A percentile compares a stretch with the other conserved stretches of the same genome.
phyloP scores from a whole-genome alignment of 441 rosid species.

The Erysimum cheiri region DNA sequence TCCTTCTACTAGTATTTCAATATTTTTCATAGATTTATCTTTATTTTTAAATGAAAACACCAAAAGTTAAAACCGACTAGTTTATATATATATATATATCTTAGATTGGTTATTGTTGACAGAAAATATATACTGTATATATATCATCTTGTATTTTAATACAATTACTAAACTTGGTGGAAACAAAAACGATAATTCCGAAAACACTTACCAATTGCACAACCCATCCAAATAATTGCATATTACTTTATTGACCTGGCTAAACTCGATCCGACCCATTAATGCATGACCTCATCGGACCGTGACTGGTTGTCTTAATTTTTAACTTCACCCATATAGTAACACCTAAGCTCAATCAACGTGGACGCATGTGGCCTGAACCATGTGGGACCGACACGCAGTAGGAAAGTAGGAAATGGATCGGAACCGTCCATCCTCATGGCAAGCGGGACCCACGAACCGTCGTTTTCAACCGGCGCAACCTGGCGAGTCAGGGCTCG shows the following conservation, averaged over 20 bases:
- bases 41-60: no score
- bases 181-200: neutral
- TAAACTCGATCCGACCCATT: constrained; percentile 44
- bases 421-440: constrained; percentile 40
- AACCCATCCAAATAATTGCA: constrained; percentile 21
- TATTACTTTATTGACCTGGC: constrained; percentile 24
- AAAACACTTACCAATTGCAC: constrained; percentile 7
- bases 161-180: neutral
- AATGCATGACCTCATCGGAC: constrained; percentile 42
- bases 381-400: constrained; percentile 18
- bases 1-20: no score
- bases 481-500: constrained; percentile 43
- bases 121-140: no score
- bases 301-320: constrained; percentile 38
- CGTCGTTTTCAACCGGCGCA: constrained; percentile 38
- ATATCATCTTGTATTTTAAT: neutral
- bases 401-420: neutral
- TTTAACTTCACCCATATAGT: constrained; percentile 40
- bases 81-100: no score
- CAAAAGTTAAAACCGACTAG: no score
- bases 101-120: no score
- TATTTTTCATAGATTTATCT: no score
- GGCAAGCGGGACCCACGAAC: constrained; percentile 36
- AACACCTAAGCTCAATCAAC: constrained; percentile 41
- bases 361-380: constrained; percentile 45